phyloP scores from a whole-genome alignment of 768 basidiomycete species.

The Leucocoprinus leucothites region DNA sequence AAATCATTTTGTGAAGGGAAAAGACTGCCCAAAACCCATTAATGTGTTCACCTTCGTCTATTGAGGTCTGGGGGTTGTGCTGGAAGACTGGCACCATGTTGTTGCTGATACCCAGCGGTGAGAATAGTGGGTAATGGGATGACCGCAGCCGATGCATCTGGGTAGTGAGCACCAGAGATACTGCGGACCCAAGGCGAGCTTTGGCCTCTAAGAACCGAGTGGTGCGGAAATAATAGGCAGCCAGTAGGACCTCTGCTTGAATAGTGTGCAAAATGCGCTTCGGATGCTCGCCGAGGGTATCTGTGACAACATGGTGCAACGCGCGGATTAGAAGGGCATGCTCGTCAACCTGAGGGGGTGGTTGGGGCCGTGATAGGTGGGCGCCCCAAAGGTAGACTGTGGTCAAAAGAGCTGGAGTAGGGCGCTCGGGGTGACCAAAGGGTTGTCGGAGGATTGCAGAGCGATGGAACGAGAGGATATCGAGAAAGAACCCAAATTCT shows the following conservation, averaged over 20 bases:
- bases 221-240: constrained; percentile 60
- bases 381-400: constrained; percentile 52
- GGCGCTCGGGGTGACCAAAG: constrained; percentile 44
- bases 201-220: constrained; percentile 62
- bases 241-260: constrained; percentile 62
- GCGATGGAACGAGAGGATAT: constrained; percentile 42
- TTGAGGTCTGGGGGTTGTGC: constrained; percentile 34
- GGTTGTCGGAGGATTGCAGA: constrained; percentile 45
- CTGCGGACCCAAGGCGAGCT: constrained; percentile 50
- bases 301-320: constrained; percentile 42
- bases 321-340: constrained; percentile 46
- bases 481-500: constrained; percentile 68
- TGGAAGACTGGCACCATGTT: constrained; percentile 39
- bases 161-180: constrained; percentile 44
- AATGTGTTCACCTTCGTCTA: constrained; percentile 68
- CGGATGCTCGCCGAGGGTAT: constrained; percentile 46
- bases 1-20: constrained; percentile 53
- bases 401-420: constrained; percentile 46
- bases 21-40: constrained; percentile 66
- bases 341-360: constrained; percentile 39
- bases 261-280: constrained; percentile 49
- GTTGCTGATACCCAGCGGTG: constrained; percentile 35
- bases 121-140: constrained; percentile 30
- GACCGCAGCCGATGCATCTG: constrained; percentile 47
- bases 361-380: constrained; percentile 35